Conservation (phyloP, 805 yeast genomes). For the Saturnispora bothae region DNA sequence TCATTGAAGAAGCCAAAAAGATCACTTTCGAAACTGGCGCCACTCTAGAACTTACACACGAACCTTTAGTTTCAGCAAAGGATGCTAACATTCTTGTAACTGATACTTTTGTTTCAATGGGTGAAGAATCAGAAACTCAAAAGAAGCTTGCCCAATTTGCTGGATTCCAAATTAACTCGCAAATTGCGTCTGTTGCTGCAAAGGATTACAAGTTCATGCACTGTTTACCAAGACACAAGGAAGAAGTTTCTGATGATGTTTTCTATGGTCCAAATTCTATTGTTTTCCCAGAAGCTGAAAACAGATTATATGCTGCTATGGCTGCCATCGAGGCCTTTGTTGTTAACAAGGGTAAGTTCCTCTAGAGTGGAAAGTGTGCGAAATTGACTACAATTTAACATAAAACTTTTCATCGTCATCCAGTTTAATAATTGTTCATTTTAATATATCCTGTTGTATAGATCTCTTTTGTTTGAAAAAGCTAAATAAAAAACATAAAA, state of each 20-base stretch:
- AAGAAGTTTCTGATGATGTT: conserved; percentile 89
- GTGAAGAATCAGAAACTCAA: conserved; percentile 75
- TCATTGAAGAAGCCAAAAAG: conserved; percentile 43
- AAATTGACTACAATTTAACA: too few species aligned
- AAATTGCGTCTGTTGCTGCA: conserved; percentile 55
- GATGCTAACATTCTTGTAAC: conserved; percentile 81
- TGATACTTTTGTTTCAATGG: conserved; percentile 97
- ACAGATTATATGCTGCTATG: conserved; percentile 91
- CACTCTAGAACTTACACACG: conserved; percentile 49
- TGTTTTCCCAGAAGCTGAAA: conserved; percentile 94
- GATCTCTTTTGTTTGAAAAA: too few species aligned
- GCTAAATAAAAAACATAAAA: too few species aligned
- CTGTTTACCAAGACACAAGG: conserved; percentile 90
- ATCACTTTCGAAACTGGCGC: conserved; percentile 44
- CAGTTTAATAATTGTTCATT: too few species aligned
- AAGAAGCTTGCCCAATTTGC: conserved; percentile 68
- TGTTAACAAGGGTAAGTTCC: conserved; percentile 60
- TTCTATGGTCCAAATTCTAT: conserved; percentile 76
- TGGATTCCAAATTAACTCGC: conserved; percentile 75
- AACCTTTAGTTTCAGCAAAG: conserved; percentile 64
- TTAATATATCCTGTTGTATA: too few species aligned
- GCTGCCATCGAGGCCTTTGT: conserved; percentile 89
- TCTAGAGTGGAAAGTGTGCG: too few species aligned
- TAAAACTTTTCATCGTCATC: too few species aligned
- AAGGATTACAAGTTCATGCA: conserved; percentile 89